These are phyloP conservation scores for Turritis glabra DNA, from an alignment of 345 rosid species.

Conservation along the genomic window DNA sequence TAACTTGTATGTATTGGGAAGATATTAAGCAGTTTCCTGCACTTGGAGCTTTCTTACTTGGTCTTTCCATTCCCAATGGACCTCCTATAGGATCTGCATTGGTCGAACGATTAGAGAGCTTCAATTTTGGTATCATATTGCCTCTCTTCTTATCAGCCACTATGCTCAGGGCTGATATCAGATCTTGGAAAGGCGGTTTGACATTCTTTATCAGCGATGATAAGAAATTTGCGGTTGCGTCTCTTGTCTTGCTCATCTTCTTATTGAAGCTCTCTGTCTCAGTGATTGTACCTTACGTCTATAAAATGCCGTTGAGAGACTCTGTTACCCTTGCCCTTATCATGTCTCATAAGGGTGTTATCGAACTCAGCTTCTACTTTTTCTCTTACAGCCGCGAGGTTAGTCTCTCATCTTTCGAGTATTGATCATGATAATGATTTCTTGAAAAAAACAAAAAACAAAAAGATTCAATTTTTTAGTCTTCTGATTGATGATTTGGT, in stretches of 20 bases:
- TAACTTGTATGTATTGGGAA: conserved; percentile 1
- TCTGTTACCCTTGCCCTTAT: conserved; percentile 29
- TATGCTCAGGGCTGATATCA: conserved; percentile 16
- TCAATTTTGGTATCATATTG: conserved; percentile 36
- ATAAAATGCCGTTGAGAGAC: conserved; percentile 38
- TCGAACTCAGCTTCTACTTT: conserved; percentile 39
- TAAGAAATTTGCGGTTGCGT: conserved; percentile 16
- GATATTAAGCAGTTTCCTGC: conserved; percentile 19
- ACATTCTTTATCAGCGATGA: not conserved
- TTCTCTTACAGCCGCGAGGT: not conserved
- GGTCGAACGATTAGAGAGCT: conserved; percentile 41
- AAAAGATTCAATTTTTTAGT: not conserved
- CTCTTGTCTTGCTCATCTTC: conserved; percentile 34
- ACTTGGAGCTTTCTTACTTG: conserved; percentile 45
- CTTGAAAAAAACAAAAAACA: not conserved
- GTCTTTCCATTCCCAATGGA: conserved; percentile 52
- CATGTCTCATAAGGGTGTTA: conserved; percentile 38
- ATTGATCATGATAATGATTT: not conserved
- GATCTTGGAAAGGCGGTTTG: not conserved
- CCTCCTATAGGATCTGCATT: conserved; percentile 56
- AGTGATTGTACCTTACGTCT: conserved; percentile 23
- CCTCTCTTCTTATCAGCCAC: conserved; percentile 30
- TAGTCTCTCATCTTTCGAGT: not conserved
- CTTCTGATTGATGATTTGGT: not conserved
- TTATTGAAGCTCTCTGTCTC: conserved; percentile 26